A percentile compares a stretch with the other conserved stretches of the same genome.
phyloP scores from a whole-genome alignment of 2,329 filamentous ascomycete species.

The Dothideomycetidae sp. region DNA sequence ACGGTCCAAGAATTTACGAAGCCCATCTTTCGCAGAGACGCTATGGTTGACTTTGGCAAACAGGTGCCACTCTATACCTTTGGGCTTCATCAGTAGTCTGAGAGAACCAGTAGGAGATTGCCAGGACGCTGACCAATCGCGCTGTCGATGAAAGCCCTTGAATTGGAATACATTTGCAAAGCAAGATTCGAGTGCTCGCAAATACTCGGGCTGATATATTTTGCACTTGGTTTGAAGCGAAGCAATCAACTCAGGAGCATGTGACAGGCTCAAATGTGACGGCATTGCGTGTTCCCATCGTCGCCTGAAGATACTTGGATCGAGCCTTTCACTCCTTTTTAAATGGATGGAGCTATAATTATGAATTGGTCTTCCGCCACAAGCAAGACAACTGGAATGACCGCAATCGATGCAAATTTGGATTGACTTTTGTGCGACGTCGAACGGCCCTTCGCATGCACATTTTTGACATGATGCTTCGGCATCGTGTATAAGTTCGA shows the following conservation, averaged over 20 bases:
- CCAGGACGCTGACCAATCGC: conserved; percentile 31
- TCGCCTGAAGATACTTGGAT: conserved; percentile 32
- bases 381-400: conserved; percentile 41
- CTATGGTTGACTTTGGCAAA: conserved; percentile 15
- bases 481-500: conserved; percentile 5
- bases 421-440: conserved; percentile 27
- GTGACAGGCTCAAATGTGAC: conserved; percentile 25
- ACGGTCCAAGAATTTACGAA: conserved; percentile 16
- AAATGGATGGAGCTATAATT: conserved; percentile 21
- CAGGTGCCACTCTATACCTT: conserved; percentile 18
- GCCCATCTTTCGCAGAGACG: conserved; percentile 14
- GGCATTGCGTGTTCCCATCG: conserved; percentile 30
- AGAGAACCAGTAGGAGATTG: conserved; percentile 24
- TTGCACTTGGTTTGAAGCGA: neutral
- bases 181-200: conserved; percentile 20
- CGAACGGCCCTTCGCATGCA: conserved; percentile 39
- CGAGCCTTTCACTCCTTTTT: conserved; percentile 18
- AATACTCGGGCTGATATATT: conserved; percentile 15
- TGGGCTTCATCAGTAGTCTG: conserved; percentile 21
- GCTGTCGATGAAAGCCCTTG: conserved; percentile 19
- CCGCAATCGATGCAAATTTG: conserved; percentile 37
- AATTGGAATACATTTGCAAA: conserved; percentile 24
- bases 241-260: conserved; percentile 14
- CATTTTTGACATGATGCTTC: conserved; percentile 27
- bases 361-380: conserved; percentile 41